Evolutionary conservation across 2,329 filamentous ascomycete genomes (phyloP), one percentile per base, ranked within the genome.

Genomic region (Hirsutella minnesotensis): DNA sequence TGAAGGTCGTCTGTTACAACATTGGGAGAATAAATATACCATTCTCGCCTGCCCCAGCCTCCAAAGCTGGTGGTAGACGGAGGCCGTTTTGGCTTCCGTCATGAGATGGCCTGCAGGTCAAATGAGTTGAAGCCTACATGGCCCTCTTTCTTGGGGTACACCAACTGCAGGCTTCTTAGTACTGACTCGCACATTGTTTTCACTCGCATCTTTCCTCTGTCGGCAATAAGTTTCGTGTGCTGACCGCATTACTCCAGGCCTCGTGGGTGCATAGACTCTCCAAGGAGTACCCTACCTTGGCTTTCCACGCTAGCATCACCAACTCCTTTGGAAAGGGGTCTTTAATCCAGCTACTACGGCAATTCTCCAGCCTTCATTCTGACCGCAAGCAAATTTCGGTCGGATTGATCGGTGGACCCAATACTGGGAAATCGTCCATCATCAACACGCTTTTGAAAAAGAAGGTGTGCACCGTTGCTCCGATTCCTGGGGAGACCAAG

Each of bases 1-100:
- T 92, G 86, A 83, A 81, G 81, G 78, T 72, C 67, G 76, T 86
- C 89, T 94, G 92, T 98, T 98, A 98, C 86, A 87, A 83, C 83
- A 79, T 86, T 95, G 92, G 92, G 82, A 96, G 78, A 98, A 81
- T 64, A 72, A 95, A 39, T 4, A 60, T 58, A 62, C 72, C 73
- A 69, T 53, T 59, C 56, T 63, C 60, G 53, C 60, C 51, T 56
- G 58, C 54, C 49, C 45, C 52, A 53, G 52, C 57, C 51, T 61
- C 53, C 42, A 5, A 20, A 7, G 57, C 57, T 59, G 55, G 54
- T 72, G 77, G 73, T 76, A 81, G 84, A 83, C 70, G 71, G 73
- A 71, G 75, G 73, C 85, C 88, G 89, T 96, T 80, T 87, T 96
- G 92, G 86, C 73, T 56, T 75, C 68, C 69, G 73, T 87, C 84